Percentiles rank a stretch among this genome's conserved stretches.
Evolutionary conservation across 768 basidiomycete genomes (phyloP).

Genomic region (Boletus rubescentipes): DNA sequence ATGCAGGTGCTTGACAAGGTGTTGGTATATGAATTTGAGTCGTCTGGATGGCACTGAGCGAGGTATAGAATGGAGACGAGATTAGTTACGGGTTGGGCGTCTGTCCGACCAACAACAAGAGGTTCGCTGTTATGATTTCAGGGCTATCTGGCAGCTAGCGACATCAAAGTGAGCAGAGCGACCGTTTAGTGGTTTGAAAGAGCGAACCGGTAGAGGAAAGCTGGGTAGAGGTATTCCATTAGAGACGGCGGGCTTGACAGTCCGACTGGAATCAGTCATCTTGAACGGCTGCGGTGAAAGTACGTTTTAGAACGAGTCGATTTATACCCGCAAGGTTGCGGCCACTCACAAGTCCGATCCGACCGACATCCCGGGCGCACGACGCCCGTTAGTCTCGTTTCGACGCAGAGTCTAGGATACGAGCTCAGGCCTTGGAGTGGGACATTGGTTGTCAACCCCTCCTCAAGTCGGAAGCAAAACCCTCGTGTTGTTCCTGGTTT

Average conservation of each 20-base stretch:
- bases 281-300: too few relatives aligned
- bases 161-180: conserved; percentile 1
- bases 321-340: too few relatives aligned
- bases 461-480: too few relatives aligned
- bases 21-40: conserved; percentile 46
- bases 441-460: too few relatives aligned
- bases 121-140: conserved; percentile 51
- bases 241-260: conserved; percentile 30
- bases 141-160: conserved; percentile 46
- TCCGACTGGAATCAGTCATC: conserved; percentile 13
- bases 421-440: too few relatives aligned
- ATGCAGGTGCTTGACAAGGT: conserved; percentile 67
- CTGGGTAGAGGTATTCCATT: conserved; percentile 43
- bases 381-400: too few relatives aligned
- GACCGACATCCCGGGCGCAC: too few relatives aligned
- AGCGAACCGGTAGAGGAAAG: conserved; percentile 41
- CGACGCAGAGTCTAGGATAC: too few relatives aligned
- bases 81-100: conserved; percentile 40
- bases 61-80: not conserved
- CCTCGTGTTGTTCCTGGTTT: too few relatives aligned
- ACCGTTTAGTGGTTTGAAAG: not conserved
- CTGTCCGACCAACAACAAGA: conserved; percentile 39
- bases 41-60: conserved; percentile 30
- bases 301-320: too few relatives aligned
- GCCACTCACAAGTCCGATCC: too few relatives aligned